Conservation (phyloP, 306 rosid species). For the Chamaecrista fasciculata region DNA sequence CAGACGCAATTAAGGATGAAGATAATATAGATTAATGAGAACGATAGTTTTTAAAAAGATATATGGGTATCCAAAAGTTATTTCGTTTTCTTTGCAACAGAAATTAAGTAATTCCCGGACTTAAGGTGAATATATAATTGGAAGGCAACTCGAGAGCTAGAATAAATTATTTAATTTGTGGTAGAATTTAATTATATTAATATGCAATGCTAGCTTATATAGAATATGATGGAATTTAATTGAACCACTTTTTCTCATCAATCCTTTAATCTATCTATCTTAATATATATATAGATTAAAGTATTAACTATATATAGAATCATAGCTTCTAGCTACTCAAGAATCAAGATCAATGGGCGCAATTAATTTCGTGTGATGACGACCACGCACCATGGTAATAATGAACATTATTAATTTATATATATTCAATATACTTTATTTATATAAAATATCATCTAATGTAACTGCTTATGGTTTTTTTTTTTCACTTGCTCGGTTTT, state of each 20-base stretch:
- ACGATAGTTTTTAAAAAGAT: not conserved
- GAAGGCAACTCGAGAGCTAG: not conserved
- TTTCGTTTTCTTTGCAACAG: slow-evolving; percentile 26
- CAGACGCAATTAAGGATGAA: not conserved
- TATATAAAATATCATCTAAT: too few relatives aligned
- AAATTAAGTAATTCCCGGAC: not conserved
- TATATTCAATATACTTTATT: too few relatives aligned
- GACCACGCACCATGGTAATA: not conserved
- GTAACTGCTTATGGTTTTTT: too few relatives aligned
- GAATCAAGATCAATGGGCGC: too few relatives aligned
- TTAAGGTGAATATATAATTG: not conserved
- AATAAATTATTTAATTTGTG: not conserved
- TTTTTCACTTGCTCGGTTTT: too few relatives aligned
- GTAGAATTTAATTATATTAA: too few relatives aligned
- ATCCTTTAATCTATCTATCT: too few relatives aligned
- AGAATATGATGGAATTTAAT: too few relatives aligned
- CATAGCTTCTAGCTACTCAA: not conserved
- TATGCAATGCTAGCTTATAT: not conserved
- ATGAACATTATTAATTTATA: too few relatives aligned
- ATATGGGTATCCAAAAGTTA: slow-evolving; percentile 1
- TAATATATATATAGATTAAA: too few relatives aligned
- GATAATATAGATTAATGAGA: slow-evolving; percentile 30
- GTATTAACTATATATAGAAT: too few relatives aligned
- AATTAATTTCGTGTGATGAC: not conserved
- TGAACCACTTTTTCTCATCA: slow-evolving; percentile 16